A percentile compares a stretch with the other conserved stretches of the same genome.
Evolutionary conservation across 257 asterid species (phyloP).

Genomic region (Rubia yunnanensis): DNA sequence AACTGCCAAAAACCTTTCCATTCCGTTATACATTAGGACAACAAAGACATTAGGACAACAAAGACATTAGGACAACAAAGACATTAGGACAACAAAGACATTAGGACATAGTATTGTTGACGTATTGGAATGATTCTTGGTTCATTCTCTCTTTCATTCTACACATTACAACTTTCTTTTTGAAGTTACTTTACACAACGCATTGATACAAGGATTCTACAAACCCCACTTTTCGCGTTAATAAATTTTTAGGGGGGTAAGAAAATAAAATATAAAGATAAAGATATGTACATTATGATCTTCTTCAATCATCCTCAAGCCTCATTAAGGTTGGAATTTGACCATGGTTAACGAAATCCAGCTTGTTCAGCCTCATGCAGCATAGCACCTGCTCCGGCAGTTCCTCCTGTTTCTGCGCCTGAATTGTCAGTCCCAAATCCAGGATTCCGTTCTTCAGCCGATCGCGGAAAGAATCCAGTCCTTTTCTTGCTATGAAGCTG

Average conservation of each 20-base stretch:
- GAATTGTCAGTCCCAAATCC: constrained; percentile 79
- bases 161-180: neutral
- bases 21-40: too few relatives aligned
- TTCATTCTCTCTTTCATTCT: neutral
- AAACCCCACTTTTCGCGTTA: neutral
- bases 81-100: neutral
- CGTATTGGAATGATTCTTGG: neutral
- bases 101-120: neutral
- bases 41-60: too few relatives aligned
- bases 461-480: constrained; percentile 74
- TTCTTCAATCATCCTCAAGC: constrained; percentile 35
- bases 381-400: constrained; percentile 72
- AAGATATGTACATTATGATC: neutral
- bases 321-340: constrained; percentile 64
- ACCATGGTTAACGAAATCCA: constrained; percentile 66
- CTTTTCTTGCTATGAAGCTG: constrained; percentile 86
- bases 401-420: constrained; percentile 90
- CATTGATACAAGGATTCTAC: neutral
- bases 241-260: neutral
- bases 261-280: neutral
- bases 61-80: too few relatives aligned
- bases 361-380: constrained; percentile 68
- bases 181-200: neutral
- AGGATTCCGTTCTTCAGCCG: constrained; percentile 59
- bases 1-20: too few relatives aligned